These are phyloP conservation scores for Monotropa hypopitys DNA, from an alignment of 179 eudicot genomes.

Conservation along the genomic window DNA sequence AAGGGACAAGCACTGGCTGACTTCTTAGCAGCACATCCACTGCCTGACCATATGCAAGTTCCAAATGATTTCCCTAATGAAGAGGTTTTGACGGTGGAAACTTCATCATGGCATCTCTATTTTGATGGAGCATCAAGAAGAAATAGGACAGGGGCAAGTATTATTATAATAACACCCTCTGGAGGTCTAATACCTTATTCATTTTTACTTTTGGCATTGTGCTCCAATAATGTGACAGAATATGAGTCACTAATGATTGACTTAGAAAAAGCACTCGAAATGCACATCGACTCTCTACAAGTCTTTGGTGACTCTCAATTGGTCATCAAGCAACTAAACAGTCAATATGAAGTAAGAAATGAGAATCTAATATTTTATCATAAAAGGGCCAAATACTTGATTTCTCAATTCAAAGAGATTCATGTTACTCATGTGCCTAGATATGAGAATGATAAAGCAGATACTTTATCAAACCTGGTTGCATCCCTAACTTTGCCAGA, in stretches of 20 bases:
- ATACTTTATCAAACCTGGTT: background rate
- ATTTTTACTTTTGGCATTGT: background rate
- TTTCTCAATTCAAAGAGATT: background rate
- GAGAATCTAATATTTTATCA: background rate
- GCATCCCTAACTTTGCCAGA: background rate
- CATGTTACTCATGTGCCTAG: background rate
- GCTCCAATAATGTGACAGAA: background rate
- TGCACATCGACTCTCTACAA: background rate
- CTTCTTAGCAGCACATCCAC: too few relatives aligned
- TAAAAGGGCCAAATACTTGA: background rate
- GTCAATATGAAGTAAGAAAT: constrained; percentile 3
- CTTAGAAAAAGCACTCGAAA: constrained; percentile 3
- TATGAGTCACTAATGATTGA: background rate
- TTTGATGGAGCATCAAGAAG: background rate
- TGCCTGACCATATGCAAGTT: too few relatives aligned
- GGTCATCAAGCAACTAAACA: background rate
- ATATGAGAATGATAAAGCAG: background rate
- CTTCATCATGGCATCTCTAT: background rate
- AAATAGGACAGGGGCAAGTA: background rate
- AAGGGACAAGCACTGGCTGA: too few relatives aligned
- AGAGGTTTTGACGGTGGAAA: background rate
- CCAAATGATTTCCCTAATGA: background rate
- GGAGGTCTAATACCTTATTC: background rate
- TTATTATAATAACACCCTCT: background rate
- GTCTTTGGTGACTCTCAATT: too few relatives aligned